Evolutionary conservation across 306 rosid species (phyloP).

Genomic region (Quercus bicolor): DNA sequence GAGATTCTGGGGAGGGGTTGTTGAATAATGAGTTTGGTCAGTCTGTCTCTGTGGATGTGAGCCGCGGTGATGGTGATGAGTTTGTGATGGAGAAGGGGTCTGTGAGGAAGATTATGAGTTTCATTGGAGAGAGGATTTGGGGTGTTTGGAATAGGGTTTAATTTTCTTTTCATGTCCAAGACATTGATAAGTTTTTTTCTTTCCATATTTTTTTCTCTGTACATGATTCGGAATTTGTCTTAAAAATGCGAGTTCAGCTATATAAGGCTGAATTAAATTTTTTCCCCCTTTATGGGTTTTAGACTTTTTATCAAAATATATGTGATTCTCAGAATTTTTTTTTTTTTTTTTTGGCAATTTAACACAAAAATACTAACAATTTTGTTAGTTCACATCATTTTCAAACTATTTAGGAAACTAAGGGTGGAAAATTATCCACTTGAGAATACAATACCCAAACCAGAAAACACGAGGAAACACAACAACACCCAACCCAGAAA

Average conservation of each 20-base stretch:
- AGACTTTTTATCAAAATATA: not conserved
- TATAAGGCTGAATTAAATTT: not conserved
- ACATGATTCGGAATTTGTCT: not conserved
- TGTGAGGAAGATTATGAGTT: conserved; percentile 26
- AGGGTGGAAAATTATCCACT: too few relatives aligned
- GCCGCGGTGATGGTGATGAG: not conserved
- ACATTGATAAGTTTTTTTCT: not conserved
- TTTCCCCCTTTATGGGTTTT: not conserved
- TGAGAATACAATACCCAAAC: too few relatives aligned
- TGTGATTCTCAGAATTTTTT: too few relatives aligned
- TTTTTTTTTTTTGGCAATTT: too few relatives aligned
- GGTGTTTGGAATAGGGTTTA: conserved; percentile 27
- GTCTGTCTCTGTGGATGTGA: not conserved
- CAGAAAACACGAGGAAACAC: too few relatives aligned
- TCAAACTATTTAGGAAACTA: too few relatives aligned
- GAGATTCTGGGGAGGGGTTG: not conserved
- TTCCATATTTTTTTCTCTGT: not conserved
- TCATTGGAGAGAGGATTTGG: conserved; percentile 30
- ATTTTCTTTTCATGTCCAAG: not conserved
- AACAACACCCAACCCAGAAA: too few relatives aligned
- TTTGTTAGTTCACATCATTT: too few relatives aligned
- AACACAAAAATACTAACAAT: too few relatives aligned
- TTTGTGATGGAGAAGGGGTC: conserved; percentile 20
- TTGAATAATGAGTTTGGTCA: not conserved
- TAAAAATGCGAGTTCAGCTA: not conserved